Conservation (phyloP, 495 filamentous ascomycete genomes). For the Annulohypoxylon nitens region DNA sequence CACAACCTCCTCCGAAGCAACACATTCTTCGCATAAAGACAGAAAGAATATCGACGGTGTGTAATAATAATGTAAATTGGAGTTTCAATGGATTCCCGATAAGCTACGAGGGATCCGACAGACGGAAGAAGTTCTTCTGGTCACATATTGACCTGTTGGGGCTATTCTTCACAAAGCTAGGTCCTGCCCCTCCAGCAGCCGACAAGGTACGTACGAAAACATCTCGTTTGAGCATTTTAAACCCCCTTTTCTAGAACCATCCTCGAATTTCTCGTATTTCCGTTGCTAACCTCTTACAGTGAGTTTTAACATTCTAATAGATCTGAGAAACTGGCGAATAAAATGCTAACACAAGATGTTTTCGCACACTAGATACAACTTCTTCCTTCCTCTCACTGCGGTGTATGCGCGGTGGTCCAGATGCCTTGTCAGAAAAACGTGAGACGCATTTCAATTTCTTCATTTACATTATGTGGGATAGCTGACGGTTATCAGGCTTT, state of each 20-base stretch:
- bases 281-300: too few relatives aligned
- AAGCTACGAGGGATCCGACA: neutral
- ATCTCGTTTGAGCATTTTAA: too few relatives aligned
- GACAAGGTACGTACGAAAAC: too few relatives aligned
- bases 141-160: neutral
- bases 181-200: neutral
- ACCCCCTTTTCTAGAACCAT: too few relatives aligned
- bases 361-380: too few relatives aligned
- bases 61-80: neutral
- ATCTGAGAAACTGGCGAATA: too few relatives aligned
- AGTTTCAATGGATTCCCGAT: neutral
- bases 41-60: neutral
- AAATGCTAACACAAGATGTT: too few relatives aligned
- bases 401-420: neutral
- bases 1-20: neutral
- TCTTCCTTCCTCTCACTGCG: neutral
- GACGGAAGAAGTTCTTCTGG: slow-evolving; percentile 1
- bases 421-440: neutral
- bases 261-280: too few relatives aligned
- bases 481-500: neutral
- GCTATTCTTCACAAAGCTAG: neutral
- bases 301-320: too few relatives aligned
- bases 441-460: neutral
- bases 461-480: neutral
- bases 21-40: neutral